A percentile compares a stretch with the other conserved stretches of the same genome.
Conservation (phyloP, 306 rosid genomes). For the Mimosa pudica region DNA sequence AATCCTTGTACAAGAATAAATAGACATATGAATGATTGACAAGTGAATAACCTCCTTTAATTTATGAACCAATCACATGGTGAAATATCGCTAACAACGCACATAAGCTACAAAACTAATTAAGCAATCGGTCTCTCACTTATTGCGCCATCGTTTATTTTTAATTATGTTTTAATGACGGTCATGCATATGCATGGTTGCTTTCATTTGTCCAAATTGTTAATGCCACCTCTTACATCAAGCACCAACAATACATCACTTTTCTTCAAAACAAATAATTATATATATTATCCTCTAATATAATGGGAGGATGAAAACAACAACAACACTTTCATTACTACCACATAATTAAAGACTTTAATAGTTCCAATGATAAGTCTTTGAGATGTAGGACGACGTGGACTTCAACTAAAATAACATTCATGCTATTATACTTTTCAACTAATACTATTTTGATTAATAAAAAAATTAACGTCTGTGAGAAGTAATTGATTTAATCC, state of each 20-base stretch:
- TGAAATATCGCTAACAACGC: background rate
- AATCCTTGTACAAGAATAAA: background rate
- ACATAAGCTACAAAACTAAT: background rate
- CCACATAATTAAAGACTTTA: constrained; percentile 15
- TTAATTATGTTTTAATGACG: background rate
- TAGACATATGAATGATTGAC: background rate
- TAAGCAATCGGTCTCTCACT: background rate
- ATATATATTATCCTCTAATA: constrained; percentile 2
- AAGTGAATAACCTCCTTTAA: background rate
- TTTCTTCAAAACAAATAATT: background rate
- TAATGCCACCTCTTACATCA: constrained; percentile 35
- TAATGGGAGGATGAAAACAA: constrained; percentile 31
- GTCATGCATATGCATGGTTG: constrained; percentile 25
- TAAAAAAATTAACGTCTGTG: background rate
- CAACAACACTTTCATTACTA: background rate
- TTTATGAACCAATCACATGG: background rate
- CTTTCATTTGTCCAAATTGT: constrained; percentile 35
- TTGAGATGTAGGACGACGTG: constrained; percentile 18
- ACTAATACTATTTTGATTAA: background rate
- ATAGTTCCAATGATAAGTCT: constrained; percentile 31
- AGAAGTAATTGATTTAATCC: background rate
- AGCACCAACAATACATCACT: constrained; percentile 5
- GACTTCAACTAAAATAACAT: constrained; percentile 3
- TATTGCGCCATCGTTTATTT: background rate
- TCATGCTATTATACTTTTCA: constrained; percentile 3